Conservation (phyloP, 306 rosid species). For the Cucumis cinereus region DNA sequence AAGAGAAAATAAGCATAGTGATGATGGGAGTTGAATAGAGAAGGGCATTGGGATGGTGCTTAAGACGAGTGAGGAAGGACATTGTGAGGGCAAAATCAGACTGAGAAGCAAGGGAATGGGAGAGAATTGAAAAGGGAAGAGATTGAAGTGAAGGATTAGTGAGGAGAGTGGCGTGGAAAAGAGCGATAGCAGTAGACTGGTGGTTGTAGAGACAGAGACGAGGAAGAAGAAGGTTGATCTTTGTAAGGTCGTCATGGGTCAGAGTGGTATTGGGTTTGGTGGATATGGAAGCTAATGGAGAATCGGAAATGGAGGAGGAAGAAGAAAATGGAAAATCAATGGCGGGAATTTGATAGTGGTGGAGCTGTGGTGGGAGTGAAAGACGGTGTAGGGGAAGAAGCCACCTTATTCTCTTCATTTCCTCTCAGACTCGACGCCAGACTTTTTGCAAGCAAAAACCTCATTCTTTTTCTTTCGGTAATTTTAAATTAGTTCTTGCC, state of each 20-base stretch:
- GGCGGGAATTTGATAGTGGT: neutral
- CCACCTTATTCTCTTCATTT: neutral
- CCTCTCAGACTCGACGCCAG: neutral
- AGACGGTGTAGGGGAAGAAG: neutral
- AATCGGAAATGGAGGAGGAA: neutral
- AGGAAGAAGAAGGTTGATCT: slow-evolving; percentile 44
- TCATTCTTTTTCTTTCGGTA: neutral
- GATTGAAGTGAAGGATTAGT: slow-evolving; percentile 35
- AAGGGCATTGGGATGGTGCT: slow-evolving; percentile 24
- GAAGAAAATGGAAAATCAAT: neutral
- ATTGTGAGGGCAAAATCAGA: slow-evolving; percentile 34
- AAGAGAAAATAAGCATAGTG: slow-evolving; percentile 30
- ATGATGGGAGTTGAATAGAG: slow-evolving; percentile 22
- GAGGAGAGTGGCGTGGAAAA: slow-evolving; percentile 35
- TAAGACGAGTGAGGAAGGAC: slow-evolving; percentile 53
- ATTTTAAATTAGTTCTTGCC: no score
- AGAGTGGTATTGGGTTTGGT: neutral
- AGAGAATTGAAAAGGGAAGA: slow-evolving; percentile 27
- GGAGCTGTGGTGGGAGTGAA: neutral
- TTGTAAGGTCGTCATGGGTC: slow-evolving; percentile 11
- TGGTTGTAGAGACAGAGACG: slow-evolving; percentile 44
- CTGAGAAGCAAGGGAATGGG: slow-evolving; percentile 36
- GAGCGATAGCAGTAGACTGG: slow-evolving; percentile 35
- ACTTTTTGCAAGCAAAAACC: neutral
- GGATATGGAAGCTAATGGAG: neutral